Evolutionary conservation across 225 moss, liverwort and hornwort genomes (phyloP), one percentile per base, ranked within the genome.

Genomic region (Takakia lepidozioides): DNA sequence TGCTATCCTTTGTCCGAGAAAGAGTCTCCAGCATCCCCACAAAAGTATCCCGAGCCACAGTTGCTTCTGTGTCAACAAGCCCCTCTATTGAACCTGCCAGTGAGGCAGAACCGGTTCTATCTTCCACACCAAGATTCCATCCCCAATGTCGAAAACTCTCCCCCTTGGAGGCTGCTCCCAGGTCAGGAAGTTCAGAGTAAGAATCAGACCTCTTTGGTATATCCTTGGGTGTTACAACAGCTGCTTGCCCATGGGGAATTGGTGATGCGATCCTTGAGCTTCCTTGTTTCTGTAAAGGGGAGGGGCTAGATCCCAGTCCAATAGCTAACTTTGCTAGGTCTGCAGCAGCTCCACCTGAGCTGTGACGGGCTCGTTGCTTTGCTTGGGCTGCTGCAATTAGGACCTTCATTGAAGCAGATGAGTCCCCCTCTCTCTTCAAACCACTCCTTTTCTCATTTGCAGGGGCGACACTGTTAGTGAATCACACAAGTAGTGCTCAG

Each of bases 11-110:
- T 2, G 98, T 87, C 44, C 98, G 87, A 1, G 98, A 90, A 29
- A 98, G 75, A 3, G 98, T 98, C 69, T 98, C 98, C 65, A 98
- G 59, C 98, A 98, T 98, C 15, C 98, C 98, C 62, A 85, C 87
- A 51, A 98, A 98, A 8, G 91, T 72, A 55, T 98, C 98, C 45
- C 98, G 70, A 17, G 98, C 91, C 52, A 91, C 78, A 40, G 80
- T 83, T 19, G 87, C 91, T 67, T 98, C 98, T 43, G 83, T 85
- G 41, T 95, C 95, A 14, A 64, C 60, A 25, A 49, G 49, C 18
- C 59, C 26, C 27, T 61, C 37, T 51, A 23, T 55, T 21, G 34
- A 63, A 22, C 51, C 60, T n/a, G n/a, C n/a, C n/a, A n/a, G n/a
- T n/a, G n/a, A n/a, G n/a, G n/a, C n/a, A n/a, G n/a, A n/a, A n/a